phyloP scores from a whole-genome alignment of 1,284 basidiomycete genomes.

The Marasmius fiardii region DNA sequence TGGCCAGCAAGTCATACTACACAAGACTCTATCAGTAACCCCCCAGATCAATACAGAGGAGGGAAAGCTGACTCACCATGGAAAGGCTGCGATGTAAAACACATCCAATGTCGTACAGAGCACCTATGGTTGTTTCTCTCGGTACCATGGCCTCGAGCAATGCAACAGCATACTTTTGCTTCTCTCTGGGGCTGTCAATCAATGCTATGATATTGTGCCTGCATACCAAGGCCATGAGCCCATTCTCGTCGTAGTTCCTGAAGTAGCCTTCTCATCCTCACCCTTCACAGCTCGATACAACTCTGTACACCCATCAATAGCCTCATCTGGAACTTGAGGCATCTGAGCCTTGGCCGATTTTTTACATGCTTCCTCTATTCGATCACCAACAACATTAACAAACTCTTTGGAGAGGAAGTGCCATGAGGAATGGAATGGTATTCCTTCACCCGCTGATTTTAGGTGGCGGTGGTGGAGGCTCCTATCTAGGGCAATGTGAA shows the following conservation, averaged over 20 bases:
- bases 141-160: not conserved
- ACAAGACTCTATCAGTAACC: not conserved
- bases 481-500: constrained; percentile 10
- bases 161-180: not conserved
- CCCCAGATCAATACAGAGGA: not conserved
- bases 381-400: constrained; percentile 6
- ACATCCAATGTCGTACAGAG: not conserved
- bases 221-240: not conserved
- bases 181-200: not conserved
- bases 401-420: not conserved
- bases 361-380: not conserved
- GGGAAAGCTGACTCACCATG: not conserved
- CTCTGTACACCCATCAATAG: constrained; percentile 15
- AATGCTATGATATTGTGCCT: not conserved
- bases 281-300: constrained; percentile 5
- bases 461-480: constrained; percentile 13
- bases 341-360: not conserved
- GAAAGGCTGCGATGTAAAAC: not conserved
- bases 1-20: not conserved
- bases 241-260: not conserved
- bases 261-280: not conserved
- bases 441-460: not conserved
- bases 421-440: constrained; percentile 4
- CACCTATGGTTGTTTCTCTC: not conserved
- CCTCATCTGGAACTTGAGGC: constrained; percentile 6